Percentiles rank a stretch among this genome's conserved stretches.
Conservation (phyloP, 2,329 filamentous ascomycete species). For the Trichoderma breve region DNA sequence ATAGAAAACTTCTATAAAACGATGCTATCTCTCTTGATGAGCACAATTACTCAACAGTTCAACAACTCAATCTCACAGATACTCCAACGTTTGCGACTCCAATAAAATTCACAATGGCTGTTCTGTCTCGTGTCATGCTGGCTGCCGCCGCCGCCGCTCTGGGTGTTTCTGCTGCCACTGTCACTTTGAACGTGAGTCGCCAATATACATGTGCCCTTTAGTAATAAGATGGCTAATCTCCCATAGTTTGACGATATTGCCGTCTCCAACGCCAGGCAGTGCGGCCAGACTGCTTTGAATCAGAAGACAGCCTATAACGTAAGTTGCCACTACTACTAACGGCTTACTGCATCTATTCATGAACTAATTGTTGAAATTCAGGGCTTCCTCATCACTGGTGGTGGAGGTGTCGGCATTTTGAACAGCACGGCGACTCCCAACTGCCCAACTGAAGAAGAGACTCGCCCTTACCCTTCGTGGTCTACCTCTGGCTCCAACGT, state of each 20-base stretch:
- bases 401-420: neutral
- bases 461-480: neutral
- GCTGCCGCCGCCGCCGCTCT: neutral
- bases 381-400: neutral
- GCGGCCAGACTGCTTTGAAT: neutral
- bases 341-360: accelerated
- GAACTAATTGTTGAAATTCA: neutral
- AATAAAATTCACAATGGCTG: neutral
- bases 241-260: neutral
- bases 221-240: neutral
- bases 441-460: neutral
- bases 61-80: neutral
- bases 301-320: neutral
- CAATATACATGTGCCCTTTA: neutral
- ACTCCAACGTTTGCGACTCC: neutral
- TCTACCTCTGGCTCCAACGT: slow-evolving; percentile 4
- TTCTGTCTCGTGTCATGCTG: neutral
- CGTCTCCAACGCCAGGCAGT: neutral
- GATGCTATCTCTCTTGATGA: neutral
- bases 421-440: neutral
- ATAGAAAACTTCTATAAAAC: neutral
- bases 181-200: neutral
- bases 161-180: neutral
- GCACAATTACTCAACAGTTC: neutral
- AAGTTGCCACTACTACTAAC: neutral